phyloP scores from a whole-genome alignment of 108 stramenopile genomes.

The Fragilaria crotonensis region DNA sequence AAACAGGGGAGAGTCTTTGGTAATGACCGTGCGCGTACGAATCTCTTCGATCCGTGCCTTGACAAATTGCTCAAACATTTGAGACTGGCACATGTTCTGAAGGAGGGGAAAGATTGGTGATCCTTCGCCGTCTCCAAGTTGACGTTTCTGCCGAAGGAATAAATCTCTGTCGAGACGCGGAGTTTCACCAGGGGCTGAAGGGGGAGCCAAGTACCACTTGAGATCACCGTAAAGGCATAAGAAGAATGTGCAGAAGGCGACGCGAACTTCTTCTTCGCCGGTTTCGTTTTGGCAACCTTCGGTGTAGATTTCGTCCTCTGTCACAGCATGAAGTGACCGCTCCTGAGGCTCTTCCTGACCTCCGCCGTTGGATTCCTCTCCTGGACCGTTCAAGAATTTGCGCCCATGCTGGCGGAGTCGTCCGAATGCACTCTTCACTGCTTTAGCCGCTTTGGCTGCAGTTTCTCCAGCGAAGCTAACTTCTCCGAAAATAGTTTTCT shows the following conservation, averaged over 20 bases:
- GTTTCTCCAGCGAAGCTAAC: conserved; percentile 37
- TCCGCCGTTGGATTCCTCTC: conserved; percentile 5
- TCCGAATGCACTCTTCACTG: conserved; percentile 29
- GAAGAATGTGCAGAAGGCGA: conserved; percentile 75
- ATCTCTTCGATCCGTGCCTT: conserved; percentile 73
- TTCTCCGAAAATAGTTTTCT: conserved; percentile 48
- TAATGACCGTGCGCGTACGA: conserved; percentile 20
- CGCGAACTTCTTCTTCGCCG: conserved; percentile 64
- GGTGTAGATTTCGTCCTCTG: conserved; percentile 39
- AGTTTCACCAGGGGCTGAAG: conserved; percentile 29
- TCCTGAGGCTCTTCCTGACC: conserved; percentile 19
- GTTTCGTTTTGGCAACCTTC: conserved; percentile 67
- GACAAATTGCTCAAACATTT: conserved; percentile 73
- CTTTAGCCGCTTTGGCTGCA: conserved; percentile 53
- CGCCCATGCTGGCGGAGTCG: conserved; percentile 23
- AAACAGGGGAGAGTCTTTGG: conserved; percentile 65
- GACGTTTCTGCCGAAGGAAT: conserved; percentile 64
- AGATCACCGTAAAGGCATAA: conserved; percentile 72
- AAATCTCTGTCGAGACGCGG: conserved; percentile 59
- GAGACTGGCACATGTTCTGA: conserved; percentile 58
- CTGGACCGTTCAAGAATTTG: conserved; percentile 14
- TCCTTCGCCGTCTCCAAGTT: conserved; percentile 57
- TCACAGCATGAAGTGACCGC: conserved; percentile 9
- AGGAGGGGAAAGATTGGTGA: conserved; percentile 65
- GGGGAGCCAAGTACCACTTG: conserved; percentile 54